Base-by-base conservation (phyloP, 129 eudicot genomes). In the Cynara cardunculus region DNA sequence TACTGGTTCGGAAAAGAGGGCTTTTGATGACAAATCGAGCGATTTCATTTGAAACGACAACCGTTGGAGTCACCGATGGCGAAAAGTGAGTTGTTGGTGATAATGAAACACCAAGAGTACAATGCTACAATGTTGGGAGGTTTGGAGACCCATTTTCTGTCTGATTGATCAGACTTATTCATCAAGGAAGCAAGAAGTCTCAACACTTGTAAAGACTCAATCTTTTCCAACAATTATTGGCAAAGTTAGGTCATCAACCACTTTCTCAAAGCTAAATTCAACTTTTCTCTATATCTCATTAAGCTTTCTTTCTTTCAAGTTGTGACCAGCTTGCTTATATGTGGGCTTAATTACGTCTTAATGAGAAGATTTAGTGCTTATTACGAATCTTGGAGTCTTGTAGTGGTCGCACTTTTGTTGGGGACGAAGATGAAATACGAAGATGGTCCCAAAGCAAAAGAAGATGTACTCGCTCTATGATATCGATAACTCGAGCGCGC, bases 401-500 rank as follows among this genome's bases (percentile, higher is more conserved):
- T 35, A 34, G 71, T 44, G 71, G 27, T 67, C 39, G n/a, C 70
- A 75, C 41, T 65, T 81, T 31, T 28, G 24, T 21, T 82, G 28
- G 76, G 76, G 56, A 18, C 16, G 69, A 31, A 73, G 10, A 31
- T 18, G 76, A 82, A 26, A 24, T 46, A 70, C 22, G 39, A 77
- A 27, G 39, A 77, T 71, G 78, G 86, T 83, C 86, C 86, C 86
- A 28, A 74, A 44, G 37, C 27, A 19, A 39, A 70, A 71, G 68
- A 78, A 83, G 78, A 26, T 77, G 59, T 83, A 77, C 78, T 83
- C 35, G 39, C 30, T 37, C 74, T 70, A 56, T 69, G 73, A 78
- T 82, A 53, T 1, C 59, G 78, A 70, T 82, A 70, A 70, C 73
- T 70, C 78, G 21, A 71, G 74, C 78, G 26, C 16, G 71, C 1